Evolutionary conservation across 108 stramenopile genomes (phyloP).

Genomic region (Cyclotella atomus): DNA sequence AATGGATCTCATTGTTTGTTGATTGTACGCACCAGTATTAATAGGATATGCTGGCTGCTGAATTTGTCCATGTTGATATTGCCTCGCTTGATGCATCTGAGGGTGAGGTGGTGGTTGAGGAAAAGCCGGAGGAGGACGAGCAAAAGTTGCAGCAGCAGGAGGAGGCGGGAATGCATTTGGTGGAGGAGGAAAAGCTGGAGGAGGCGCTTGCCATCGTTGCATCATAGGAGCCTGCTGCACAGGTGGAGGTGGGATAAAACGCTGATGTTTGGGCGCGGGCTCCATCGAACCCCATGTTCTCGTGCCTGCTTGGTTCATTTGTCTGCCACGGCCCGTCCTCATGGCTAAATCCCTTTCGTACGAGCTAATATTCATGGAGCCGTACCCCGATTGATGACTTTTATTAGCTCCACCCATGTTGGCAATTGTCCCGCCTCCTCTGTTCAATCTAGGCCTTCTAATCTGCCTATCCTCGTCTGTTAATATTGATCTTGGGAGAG

Average conservation of each 20-base stretch:
- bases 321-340: slow-evolving; percentile 70
- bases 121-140: slow-evolving; percentile 23
- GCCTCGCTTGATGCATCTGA: slow-evolving; percentile 26
- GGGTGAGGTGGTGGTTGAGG: slow-evolving; percentile 30
- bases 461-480: slow-evolving; percentile 76
- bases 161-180: slow-evolving; percentile 25
- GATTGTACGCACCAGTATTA: slow-evolving; percentile 29
- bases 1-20: slow-evolving; percentile 35
- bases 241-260: slow-evolving; percentile 4
- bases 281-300: slow-evolving; percentile 88
- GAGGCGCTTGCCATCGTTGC: slow-evolving; percentile 54
- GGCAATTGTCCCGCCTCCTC: slow-evolving; percentile 84
- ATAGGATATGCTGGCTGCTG: slow-evolving; percentile 11
- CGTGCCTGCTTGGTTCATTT: slow-evolving; percentile 88
- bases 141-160: slow-evolving; percentile 22
- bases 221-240: slow-evolving; percentile 44
- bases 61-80: slow-evolving; percentile 30
- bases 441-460: slow-evolving; percentile 76
- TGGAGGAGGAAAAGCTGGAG: slow-evolving; percentile 27
- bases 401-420: slow-evolving; percentile 76
- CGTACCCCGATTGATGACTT: slow-evolving; percentile 79
- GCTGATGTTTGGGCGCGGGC: slow-evolving; percentile 70
- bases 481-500: slow-evolving; percentile 59
- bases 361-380: slow-evolving; percentile 87
- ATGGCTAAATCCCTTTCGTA: slow-evolving; percentile 82